A percentile compares a stretch with the other conserved stretches of the same genome.
Conservation (phyloP, 805 yeast species). For the Pichia pseudocactophila region DNA sequence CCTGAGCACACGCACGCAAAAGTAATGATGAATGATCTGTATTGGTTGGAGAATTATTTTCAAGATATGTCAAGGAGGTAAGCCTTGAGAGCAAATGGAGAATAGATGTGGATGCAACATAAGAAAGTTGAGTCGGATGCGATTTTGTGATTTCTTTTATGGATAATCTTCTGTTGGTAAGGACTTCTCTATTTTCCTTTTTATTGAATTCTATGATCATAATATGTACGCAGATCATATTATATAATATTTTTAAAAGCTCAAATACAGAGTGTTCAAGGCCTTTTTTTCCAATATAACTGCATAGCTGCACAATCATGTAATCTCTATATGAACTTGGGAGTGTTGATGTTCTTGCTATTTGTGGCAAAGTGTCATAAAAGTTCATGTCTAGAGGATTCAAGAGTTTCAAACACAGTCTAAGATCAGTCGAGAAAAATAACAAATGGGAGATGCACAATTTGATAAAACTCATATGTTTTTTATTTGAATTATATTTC, state of each 20-base stretch:
- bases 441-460: slow-evolving; percentile 44
- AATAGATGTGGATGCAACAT: slow-evolving; percentile 39
- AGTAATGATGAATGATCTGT: slow-evolving; percentile 51
- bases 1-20: slow-evolving; percentile 46
- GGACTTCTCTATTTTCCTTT: slow-evolving; percentile 8
- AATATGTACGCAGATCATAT: slow-evolving; percentile 38
- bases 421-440: slow-evolving; percentile 33
- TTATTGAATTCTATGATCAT: slow-evolving; percentile 2
- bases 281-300: slow-evolving; percentile 29
- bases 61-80: slow-evolving; percentile 29
- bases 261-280: slow-evolving; percentile 34
- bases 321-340: slow-evolving; percentile 57
- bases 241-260: slow-evolving; percentile 51
- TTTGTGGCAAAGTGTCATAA: slow-evolving; percentile 43
- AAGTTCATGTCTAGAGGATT: slow-evolving; percentile 35
- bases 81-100: slow-evolving; percentile 35
- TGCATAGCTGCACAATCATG: slow-evolving; percentile 43
- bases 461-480: slow-evolving; percentile 37
- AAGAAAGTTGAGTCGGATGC: slow-evolving; percentile 35
- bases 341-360: slow-evolving; percentile 32
- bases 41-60: slow-evolving; percentile 32
- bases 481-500: slow-evolving; percentile 34
- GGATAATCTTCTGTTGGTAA: slow-evolving; percentile 14
- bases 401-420: slow-evolving; percentile 33
- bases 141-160: slow-evolving; percentile 7